Base-by-base conservation (phyloP, 1,284 basidiomycete species). In the Pseudozyma hubeiensis region DNA sequence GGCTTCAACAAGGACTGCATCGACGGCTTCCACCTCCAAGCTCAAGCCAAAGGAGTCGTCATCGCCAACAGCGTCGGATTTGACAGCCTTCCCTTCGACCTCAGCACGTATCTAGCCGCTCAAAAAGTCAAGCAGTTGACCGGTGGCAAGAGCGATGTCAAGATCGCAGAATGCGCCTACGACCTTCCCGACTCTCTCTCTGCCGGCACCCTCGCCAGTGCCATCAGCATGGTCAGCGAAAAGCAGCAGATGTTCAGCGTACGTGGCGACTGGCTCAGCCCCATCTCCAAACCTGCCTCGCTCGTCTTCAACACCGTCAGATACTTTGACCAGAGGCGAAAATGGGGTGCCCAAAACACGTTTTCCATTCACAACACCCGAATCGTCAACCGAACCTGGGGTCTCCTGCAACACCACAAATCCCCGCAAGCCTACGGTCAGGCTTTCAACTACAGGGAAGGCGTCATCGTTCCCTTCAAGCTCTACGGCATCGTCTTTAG, bases 351-450 rank as follows among this genome's bases (percentile, higher is more conserved):
- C 0, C 86, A 88, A 68, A 92, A 88, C 83, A 77, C 90, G 45
- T 92, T 94, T 89, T 85, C 86, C 13, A 67, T 86, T 1, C 79
- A 87, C 48, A 93, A 96, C 81, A 86, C 87, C 35, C 85, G 89
- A 17, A 85, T 93, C 34, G 91, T 94, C 39, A 90, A 92, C 71
- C 89, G 93, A 57, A 90, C 92, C 24, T 92, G 90, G 87, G 92
- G 90, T 11, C 86, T 95, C 33, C 87, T 90, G 51, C 88, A 91
- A 64, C 72, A 75, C 31, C 73, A 86, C 37, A 30, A 50, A 19
- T 54, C 53, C 17, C 53, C 74, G 69, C 60, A 58, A 48, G 57
- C 67, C 53, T 66, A 73, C 65, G 57, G 70, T 78, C 1, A 75
- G 86, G 17, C 92, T 4, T 92, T 94, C 85, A 86, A 86, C 34